Evolutionary conservation across 164 flowering plant genomes (phyloP).

Genomic region (Saururus chinensis): DNA sequence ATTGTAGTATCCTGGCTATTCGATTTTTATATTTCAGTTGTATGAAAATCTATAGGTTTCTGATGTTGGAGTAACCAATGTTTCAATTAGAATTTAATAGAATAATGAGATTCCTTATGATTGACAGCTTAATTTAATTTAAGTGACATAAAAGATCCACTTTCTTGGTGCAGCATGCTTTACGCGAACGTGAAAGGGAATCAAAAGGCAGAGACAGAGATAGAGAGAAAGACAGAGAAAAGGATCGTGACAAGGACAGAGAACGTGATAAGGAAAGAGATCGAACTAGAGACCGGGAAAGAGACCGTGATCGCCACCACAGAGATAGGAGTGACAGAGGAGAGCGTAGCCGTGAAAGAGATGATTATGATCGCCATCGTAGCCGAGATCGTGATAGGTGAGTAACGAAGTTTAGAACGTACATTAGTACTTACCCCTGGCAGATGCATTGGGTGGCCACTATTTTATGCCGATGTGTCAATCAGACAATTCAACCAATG

Average conservation of each 20-base stretch:
- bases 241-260: conserved; percentile 33
- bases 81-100: no score
- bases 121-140: no score
- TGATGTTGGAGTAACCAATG: no score
- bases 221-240: conserved; percentile 48
- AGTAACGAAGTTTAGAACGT: background rate
- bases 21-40: no score
- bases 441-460: background rate
- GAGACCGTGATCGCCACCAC: conserved; percentile 31
- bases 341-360: conserved; percentile 53
- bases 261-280: conserved; percentile 25
- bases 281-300: conserved; percentile 25
- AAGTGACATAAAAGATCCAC: no score
- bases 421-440: background rate
- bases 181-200: conserved; percentile 48
- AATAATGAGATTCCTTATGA: no score
- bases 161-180: conserved; percentile 31
- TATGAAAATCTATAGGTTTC: no score
- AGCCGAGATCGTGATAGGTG: conserved; percentile 68
- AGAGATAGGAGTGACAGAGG: conserved; percentile 58
- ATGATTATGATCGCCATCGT: conserved; percentile 46
- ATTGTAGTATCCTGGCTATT: no score
- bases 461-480: no score
- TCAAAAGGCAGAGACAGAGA: conserved; percentile 14
- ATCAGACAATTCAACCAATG: no score